Evolutionary conservation across 2,329 filamentous ascomycete species (phyloP).

Genomic region (Verticillium nonalfalfae): DNA sequence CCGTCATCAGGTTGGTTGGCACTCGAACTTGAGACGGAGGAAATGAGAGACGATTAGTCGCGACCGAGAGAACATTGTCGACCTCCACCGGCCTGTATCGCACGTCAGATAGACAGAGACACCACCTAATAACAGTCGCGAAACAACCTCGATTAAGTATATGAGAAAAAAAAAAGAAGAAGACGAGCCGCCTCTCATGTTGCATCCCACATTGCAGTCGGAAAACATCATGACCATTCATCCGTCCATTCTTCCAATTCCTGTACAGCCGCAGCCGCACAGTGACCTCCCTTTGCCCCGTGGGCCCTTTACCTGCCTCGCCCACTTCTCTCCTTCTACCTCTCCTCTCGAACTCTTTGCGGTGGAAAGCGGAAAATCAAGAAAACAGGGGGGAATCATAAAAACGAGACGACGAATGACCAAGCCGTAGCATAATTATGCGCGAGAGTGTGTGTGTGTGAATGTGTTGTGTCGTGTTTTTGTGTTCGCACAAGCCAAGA

Average conservation of each 20-base stretch:
- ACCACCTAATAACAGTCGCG: not conserved
- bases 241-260: constrained; percentile 18
- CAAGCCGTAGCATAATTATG: constrained; percentile 8
- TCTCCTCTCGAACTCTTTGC: constrained; percentile 10
- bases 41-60: too few species aligned
- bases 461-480: not conserved
- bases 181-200: not conserved
- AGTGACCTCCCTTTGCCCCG: not conserved
- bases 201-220: not conserved
- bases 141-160: constrained; percentile 16
- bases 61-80: not conserved
- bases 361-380: constrained; percentile 8
- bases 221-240: constrained; percentile 6
- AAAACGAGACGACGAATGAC: constrained; percentile 10
- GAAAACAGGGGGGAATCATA: constrained; percentile 16
- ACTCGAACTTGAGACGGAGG: not conserved
- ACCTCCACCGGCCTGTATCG: not conserved
- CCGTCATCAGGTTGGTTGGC: not conserved
- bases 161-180: constrained; percentile 9
- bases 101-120: not conserved
- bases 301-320: constrained; percentile 1
- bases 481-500: constrained; percentile 20
- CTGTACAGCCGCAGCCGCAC: constrained; percentile 11
- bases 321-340: constrained; percentile 8
- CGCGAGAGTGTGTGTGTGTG: constrained; percentile 4